phyloP scores from a whole-genome alignment of 257 asterid genomes.

The Solanum bukasovii region DNA sequence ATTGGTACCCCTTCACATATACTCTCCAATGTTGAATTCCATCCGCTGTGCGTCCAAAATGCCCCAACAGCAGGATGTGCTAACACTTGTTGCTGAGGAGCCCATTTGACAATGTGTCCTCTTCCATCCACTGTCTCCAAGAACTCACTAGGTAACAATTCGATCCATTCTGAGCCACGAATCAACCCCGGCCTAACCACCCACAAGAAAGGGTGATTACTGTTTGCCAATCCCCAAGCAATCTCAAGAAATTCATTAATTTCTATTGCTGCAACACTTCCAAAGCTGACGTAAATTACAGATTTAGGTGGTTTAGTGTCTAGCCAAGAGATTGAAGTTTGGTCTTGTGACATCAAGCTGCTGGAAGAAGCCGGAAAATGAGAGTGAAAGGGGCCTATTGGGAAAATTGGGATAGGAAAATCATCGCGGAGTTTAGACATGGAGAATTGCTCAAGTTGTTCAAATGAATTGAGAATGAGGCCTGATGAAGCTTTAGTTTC shows the following conservation, averaged over 20 bases:
- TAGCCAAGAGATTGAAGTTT: conserved; percentile 37
- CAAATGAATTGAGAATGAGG: no score
- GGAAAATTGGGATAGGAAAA: no score
- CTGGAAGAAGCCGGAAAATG: no score
- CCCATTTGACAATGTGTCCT: conserved; percentile 5
- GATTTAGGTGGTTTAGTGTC: conserved; percentile 22
- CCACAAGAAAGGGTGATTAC: conserved; percentile 35
- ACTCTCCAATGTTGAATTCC: conserved; percentile 17
- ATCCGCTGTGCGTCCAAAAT: conserved; percentile 14
- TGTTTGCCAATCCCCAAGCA: conserved; percentile 27
- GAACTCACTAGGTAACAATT: no score
- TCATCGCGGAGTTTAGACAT: no score
- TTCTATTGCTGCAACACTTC: conserved; percentile 21
- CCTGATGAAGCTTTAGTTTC: no score
- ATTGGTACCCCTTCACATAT: neutral
- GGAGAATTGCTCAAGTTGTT: no score
- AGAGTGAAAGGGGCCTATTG: no score
- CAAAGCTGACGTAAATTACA: conserved; percentile 38
- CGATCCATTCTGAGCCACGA: no score
- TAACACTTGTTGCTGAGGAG: conserved; percentile 11
- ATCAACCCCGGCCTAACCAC: no score
- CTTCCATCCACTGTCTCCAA: neutral
- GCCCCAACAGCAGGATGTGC: conserved; percentile 14
- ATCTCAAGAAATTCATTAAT: conserved; percentile 21
- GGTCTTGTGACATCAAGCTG: no score